phyloP scores from a whole-genome alignment of 2,329 filamentous ascomycete genomes.

The Penicillium sp. region DNA sequence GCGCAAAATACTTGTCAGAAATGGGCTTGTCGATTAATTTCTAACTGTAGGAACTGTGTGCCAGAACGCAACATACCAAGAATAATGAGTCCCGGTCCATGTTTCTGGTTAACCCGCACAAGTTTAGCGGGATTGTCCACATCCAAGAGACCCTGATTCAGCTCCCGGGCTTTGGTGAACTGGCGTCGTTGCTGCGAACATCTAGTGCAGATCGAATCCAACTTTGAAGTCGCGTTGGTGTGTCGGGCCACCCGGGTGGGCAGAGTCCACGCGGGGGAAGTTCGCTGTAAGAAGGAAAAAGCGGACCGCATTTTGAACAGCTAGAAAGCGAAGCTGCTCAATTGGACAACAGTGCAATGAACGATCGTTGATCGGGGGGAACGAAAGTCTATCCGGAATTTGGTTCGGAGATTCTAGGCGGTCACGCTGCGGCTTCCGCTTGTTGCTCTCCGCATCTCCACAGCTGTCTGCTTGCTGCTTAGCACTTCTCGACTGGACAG shows the following conservation, averaged over 20 bases:
- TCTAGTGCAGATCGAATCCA: slow-evolving; percentile 36
- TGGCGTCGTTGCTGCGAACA: slow-evolving; percentile 39
- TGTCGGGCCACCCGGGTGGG: slow-evolving; percentile 23
- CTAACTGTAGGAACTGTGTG: neutral
- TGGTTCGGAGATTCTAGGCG: slow-evolving; percentile 17
- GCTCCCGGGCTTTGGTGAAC: slow-evolving; percentile 49
- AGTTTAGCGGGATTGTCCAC: slow-evolving; percentile 82
- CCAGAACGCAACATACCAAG: slow-evolving; percentile 55
- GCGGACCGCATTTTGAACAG: slow-evolving; percentile 28
- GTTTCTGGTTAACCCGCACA: slow-evolving; percentile 70
- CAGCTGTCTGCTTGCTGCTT: slow-evolving; percentile 4
- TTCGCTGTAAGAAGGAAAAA: slow-evolving; percentile 29
- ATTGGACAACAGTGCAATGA: neutral
- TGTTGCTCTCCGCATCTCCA: slow-evolving; percentile 5
- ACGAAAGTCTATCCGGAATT: slow-evolving; percentile 9
- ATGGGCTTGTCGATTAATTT: neutral
- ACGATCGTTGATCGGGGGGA: neutral
- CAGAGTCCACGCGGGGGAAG: slow-evolving; percentile 21
- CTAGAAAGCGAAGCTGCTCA: neutral
- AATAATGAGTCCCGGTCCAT: slow-evolving; percentile 78
- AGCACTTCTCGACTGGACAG: neutral
- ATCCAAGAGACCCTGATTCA: slow-evolving; percentile 75
- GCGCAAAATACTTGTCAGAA: neutral
- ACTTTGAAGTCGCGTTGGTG: slow-evolving; percentile 19
- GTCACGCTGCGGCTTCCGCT: slow-evolving; percentile 25